A percentile compares a stretch with the other conserved stretches of the same genome.
Evolutionary conservation across 2,329 filamentous ascomycete genomes (phyloP).

Genomic region (Apiospora aurea): DNA sequence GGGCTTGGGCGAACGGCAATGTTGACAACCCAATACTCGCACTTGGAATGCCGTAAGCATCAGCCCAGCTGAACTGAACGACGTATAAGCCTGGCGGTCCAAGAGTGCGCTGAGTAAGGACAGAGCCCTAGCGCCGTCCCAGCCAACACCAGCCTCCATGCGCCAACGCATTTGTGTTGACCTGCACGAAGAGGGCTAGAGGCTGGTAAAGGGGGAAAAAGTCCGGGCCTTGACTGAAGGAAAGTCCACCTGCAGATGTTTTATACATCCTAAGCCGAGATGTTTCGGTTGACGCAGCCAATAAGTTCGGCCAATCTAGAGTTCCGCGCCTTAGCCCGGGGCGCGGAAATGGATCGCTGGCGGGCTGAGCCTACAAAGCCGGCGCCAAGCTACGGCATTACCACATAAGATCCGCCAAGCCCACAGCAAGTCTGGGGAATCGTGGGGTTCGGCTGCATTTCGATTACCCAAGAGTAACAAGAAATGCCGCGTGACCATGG

Average conservation of each 20-base stretch:
- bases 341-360: constrained; percentile 4
- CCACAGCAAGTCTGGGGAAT: neutral
- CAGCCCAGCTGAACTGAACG: neutral
- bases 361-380: constrained; percentile 11
- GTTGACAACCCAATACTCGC: constrained; percentile 9
- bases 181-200: neutral
- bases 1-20: constrained; percentile 17
- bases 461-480: neutral
- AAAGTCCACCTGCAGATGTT: neutral
- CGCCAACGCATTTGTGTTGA: neutral
- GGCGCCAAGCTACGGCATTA: constrained; percentile 16
- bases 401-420: constrained; percentile 11
- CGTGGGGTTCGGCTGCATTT: neutral
- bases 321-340: constrained; percentile 8
- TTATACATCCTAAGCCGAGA: constrained; percentile 17
- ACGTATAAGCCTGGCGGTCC: neutral
- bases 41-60: constrained; percentile 19
- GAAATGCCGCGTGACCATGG: neutral
- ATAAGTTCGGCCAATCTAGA: neutral
- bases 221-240: neutral
- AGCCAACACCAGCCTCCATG: neutral
- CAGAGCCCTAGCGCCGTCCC: neutral
- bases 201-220: neutral
- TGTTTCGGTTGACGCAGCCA: neutral
- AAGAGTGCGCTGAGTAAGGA: neutral